A percentile compares a stretch with the other conserved stretches of the same genome.
These are phyloP conservation scores for Diutina ranongensis DNA, from an alignment of 1,139 yeast genomes.

Conservation along the genomic window DNA sequence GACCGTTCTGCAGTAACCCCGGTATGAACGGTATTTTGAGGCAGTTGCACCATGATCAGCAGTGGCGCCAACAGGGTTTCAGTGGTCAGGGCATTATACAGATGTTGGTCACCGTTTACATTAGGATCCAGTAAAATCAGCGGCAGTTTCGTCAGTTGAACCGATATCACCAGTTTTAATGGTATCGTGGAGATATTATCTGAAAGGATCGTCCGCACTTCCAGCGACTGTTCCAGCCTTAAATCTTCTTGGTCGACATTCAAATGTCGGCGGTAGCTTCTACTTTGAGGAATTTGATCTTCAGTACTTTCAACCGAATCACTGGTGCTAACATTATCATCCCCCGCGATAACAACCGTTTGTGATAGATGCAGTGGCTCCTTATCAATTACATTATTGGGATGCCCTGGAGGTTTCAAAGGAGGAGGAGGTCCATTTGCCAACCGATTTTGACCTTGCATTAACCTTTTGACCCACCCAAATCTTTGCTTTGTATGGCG, in stretches of 20 bases:
- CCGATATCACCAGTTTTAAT: constrained; percentile 36
- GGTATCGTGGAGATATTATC: constrained; percentile 41
- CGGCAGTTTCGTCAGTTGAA: constrained; percentile 31
- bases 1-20: constrained; percentile 7
- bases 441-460: constrained; percentile 31
- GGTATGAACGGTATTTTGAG: constrained; percentile 8
- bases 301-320: no score
- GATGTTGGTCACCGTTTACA: constrained; percentile 19
- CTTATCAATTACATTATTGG: constrained; percentile 6
- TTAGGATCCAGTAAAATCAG: constrained; percentile 31
- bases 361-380: constrained; percentile 10
- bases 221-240: neutral
- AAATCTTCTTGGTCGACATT: neutral
- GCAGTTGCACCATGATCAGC: constrained; percentile 8
- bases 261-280: neutral
- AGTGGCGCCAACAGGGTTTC: constrained; percentile 40
- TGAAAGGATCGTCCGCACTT: constrained; percentile 8
- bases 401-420: constrained; percentile 6
- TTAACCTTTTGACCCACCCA: constrained; percentile 35
- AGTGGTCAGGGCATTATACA: constrained; percentile 37
- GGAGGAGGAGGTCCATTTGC: constrained; percentile 3
- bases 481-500: constrained; percentile 22
- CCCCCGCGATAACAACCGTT: constrained; percentile 15
- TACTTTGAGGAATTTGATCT: no score
- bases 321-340: neutral